Base-by-base conservation (phyloP, 305 asterid species). In the Ajuga reptans region DNA sequence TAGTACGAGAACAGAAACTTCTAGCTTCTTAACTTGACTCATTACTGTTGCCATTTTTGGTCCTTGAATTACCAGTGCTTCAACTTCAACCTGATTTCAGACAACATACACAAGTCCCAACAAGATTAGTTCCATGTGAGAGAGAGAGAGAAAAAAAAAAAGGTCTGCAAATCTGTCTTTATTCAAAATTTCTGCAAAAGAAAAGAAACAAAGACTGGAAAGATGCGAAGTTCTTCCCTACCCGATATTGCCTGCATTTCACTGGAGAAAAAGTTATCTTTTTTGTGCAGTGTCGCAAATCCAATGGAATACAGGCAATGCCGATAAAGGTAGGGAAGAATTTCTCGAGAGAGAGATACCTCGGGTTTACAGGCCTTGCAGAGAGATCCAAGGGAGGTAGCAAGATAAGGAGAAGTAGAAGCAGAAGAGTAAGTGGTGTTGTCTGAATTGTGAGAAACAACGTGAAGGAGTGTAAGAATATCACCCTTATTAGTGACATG, bases 301-400 rank as follows among this genome's bases (percentile, higher is more conserved):
- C n/a, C n/a, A n/a, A n/a, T n/a, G n/a, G n/a, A n/a, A n/a, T n/a
- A n/a, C n/a, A n/a, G n/a, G n/a, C n/a, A n/a, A n/a, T n/a, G n/a
- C n/a, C n/a, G n/a, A n/a, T n/a, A n/a, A n/a, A n/a, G n/a, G n/a
- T n/a, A n/a, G n/a, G n/a, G n/a, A n/a, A n/a, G n/a, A n/a, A n/a
- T n/a, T n/a, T n/a, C n/a, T n/a, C n/a, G 62, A 33, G 21, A 14
- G 46, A 12, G 43, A 71, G 45, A 1, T 27, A 87, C 98, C 94
- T 92, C 90, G 52, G 96, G 96, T 72, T 89, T 89, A 52, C 87
- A 83, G 57, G 96, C 96, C 68, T 89, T 87, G 7, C 98, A 92
- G 14, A 88, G 96, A 0, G 96, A 85, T 4, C 82, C 96, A 69
- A 92, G 96, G 3, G 94, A 73, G 46, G 82, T 75, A 58, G 96